Percentiles rank a stretch among this genome's conserved stretches.
Evolutionary conservation across 495 filamentous ascomycete genomes (phyloP).

Genomic region (Extremus antarcticus): DNA sequence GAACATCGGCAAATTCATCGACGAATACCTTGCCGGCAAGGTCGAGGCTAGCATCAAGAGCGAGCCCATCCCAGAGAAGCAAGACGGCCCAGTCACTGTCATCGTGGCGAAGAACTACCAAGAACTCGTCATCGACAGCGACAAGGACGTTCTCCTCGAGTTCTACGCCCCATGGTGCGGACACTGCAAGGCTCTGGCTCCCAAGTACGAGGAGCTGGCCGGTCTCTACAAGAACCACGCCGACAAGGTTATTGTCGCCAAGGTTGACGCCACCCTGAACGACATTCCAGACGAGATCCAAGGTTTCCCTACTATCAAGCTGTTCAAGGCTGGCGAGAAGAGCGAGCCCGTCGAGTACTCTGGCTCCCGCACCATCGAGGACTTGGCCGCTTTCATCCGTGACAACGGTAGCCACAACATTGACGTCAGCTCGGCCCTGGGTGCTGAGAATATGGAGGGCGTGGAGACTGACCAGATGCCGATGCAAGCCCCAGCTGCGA

Average conservation of each 20-base stretch:
- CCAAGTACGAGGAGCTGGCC: constrained; percentile 75
- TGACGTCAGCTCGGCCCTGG: constrained; percentile 47
- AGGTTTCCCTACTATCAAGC: constrained; percentile 99
- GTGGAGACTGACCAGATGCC: constrained; percentile 33
- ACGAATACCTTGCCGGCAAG: constrained; percentile 80
- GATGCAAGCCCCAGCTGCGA: constrained; percentile 39
- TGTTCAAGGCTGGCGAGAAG: constrained; percentile 88
- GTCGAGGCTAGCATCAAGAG: constrained; percentile 94
- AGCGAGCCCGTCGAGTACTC: constrained; percentile 71
- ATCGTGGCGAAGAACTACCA: constrained; percentile 94
- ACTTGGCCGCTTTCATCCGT: constrained; percentile 85
- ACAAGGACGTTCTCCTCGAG: constrained; percentile 95
- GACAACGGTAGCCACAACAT: constrained; percentile 86
- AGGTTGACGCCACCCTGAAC: constrained; percentile 95
- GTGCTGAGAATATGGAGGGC: constrained; percentile 33
- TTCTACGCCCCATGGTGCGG: constrained; percentile 99
- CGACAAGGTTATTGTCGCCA: constrained; percentile 86
- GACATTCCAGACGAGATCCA: constrained; percentile 94
- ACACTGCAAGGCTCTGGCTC: constrained; percentile 88
- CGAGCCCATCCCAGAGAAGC: constrained; percentile 88
- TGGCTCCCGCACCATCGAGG: constrained; percentile 83
- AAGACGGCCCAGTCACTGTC: constrained; percentile 80
- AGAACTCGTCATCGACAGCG: constrained; percentile 79
- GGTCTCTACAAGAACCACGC: constrained; percentile 59
- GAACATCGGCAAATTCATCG: constrained; percentile 70